A percentile compares a stretch with the other conserved stretches of the same genome.
Evolutionary conservation across 2,329 filamentous ascomycete genomes (phyloP).

Genomic region (Myriosclerotinia duriaeana): DNA sequence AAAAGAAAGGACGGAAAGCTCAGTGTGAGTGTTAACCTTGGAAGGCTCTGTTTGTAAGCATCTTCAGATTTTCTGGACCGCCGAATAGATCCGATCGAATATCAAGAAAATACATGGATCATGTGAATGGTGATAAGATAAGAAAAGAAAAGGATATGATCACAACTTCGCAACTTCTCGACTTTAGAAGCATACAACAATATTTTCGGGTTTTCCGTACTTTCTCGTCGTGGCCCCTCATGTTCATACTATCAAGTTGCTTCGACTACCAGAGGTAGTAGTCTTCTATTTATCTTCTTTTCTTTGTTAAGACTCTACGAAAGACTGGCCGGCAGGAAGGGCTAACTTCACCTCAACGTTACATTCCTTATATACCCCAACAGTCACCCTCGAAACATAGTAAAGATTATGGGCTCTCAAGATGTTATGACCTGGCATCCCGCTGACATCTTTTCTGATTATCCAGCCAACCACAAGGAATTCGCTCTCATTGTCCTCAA

Average conservation of each 20-base stretch:
- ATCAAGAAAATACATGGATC: slow-evolving; percentile 1
- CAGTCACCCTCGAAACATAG: background rate
- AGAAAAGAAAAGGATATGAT: background rate
- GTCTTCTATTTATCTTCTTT: background rate
- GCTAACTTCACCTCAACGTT: slow-evolving; percentile 4
- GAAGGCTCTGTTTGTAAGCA: slow-evolving; percentile 35
- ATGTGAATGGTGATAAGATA: slow-evolving; percentile 22
- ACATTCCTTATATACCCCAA: background rate
- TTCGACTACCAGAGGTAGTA: background rate
- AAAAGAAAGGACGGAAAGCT: slow-evolving; percentile 32
- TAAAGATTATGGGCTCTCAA: slow-evolving; percentile 23
- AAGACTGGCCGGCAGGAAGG: background rate
- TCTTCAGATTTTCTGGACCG: slow-evolving; percentile 27
- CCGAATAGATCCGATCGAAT: background rate
- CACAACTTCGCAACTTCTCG: background rate
- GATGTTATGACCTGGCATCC: slow-evolving; percentile 41
- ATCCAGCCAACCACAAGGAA: slow-evolving; percentile 33
- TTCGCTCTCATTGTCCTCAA: slow-evolving; percentile 60
- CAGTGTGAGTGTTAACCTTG: slow-evolving; percentile 23
- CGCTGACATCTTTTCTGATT: slow-evolving; percentile 37
- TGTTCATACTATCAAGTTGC: background rate
- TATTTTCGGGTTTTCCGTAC: background rate
- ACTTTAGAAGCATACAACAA: background rate
- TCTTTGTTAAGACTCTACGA: background rate
- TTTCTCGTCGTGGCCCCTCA: background rate